phyloP scores from a whole-genome alignment of 2,329 filamentous ascomycete genomes.

The Bipolaris zeicola region DNA sequence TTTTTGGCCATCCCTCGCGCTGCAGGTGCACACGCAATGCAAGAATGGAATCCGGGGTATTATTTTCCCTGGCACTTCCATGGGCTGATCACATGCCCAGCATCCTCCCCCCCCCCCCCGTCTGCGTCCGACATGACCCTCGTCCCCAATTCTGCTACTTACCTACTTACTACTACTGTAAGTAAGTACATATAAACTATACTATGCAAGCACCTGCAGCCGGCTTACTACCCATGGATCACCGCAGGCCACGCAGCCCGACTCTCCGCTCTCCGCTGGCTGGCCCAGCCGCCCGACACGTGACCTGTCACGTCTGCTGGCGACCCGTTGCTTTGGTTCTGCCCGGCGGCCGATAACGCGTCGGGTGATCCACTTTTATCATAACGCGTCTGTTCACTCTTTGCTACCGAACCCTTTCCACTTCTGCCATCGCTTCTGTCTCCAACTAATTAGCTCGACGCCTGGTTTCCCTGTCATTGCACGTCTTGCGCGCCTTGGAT shows the following conservation, averaged over 20 bases:
- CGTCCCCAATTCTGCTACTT: too few species aligned
- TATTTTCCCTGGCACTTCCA: background rate
- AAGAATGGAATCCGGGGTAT: slow-evolving; percentile 15
- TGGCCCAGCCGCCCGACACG: background rate
- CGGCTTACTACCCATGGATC: background rate
- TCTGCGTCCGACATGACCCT: too few species aligned
- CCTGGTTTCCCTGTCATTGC: background rate
- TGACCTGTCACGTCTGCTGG: background rate
- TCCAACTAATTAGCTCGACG: background rate
- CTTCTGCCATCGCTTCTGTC: background rate
- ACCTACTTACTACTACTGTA: too few species aligned
- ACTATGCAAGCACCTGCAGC: background rate
- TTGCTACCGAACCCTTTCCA: background rate
- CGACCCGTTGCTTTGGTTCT: background rate
- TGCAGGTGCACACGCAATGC: background rate
- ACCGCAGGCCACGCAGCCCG: background rate
- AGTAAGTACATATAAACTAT: background rate
- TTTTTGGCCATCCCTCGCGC: background rate
- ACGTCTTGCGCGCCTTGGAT: background rate
- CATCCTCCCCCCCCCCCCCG: too few species aligned
- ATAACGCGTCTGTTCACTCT: slow-evolving; percentile 6
- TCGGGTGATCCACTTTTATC: slow-evolving; percentile 1
- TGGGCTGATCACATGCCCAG: too few species aligned
- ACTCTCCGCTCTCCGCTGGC: background rate
- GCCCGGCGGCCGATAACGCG: slow-evolving; percentile 9